These are phyloP conservation scores for Aspergillus thermomutatus DNA, from an alignment of 2,329 filamentous ascomycete species.

Conservation along the genomic window DNA sequence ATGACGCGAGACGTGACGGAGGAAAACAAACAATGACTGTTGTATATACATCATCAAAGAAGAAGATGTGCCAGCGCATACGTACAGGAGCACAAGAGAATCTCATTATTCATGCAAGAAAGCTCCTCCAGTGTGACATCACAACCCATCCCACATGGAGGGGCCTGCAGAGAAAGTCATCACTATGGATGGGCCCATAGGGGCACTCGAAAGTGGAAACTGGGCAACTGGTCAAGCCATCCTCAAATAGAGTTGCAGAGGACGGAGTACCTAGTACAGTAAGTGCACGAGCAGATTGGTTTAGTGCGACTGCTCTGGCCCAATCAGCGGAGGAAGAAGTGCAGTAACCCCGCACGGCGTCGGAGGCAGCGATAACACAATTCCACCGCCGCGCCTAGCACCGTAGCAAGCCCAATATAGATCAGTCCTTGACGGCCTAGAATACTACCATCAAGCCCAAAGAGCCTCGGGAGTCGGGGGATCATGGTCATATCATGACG, in stretches of 20 bases:
- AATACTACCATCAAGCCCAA: neutral
- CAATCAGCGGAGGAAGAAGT: conserved; percentile 11
- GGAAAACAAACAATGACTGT: neutral
- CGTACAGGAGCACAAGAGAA: neutral
- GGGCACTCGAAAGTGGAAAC: neutral
- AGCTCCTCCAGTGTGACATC: neutral
- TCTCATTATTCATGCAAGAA: neutral
- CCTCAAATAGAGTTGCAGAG: conserved; percentile 18
- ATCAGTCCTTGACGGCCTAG: neutral
- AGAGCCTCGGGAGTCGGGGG: neutral
- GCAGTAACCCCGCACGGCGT: conserved; percentile 15
- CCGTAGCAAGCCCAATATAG: neutral
- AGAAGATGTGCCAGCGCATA: conserved; percentile 6
- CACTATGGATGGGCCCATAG: conserved; percentile 6
- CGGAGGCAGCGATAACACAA: neutral
- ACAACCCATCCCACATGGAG: neutral
- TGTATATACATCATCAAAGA: neutral
- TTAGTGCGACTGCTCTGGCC: conserved; percentile 7
- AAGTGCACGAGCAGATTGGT: conserved; percentile 9
- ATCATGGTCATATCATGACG: conserved; percentile 9
- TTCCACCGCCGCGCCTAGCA: neutral
- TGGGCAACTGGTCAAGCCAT: neutral
- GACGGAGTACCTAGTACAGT: neutral
- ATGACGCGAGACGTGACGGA: neutral
- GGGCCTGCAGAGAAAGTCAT: neutral